Evolutionary conservation across 1,139 yeast genomes (phyloP), one percentile per base, ranked within the genome.

Genomic region (Magnusiomyces suaveolens): DNA sequence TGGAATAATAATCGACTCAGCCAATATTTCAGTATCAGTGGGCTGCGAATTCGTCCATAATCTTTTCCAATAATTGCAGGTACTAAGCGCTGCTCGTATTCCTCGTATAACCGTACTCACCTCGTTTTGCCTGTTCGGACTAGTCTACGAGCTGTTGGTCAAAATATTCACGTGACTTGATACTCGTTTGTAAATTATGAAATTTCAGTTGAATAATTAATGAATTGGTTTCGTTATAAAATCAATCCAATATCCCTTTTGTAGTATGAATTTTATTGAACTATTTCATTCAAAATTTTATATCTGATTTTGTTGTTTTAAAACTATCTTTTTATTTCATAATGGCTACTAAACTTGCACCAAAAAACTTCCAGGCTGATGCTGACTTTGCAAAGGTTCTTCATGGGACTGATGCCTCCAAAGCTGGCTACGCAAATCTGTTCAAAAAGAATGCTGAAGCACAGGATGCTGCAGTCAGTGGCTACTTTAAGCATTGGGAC

Each of bases 401-500:
- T 70, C 97, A 92, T 69, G 97, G 97, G 62, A 72, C 76, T 54
- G 82, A 80, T 48, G 78, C 82, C 48, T 81, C 80, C 63, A 71
- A 80, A 59, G 74, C 82, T 43, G 98, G 97, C 46, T 75, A 88
- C 62, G 68, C 80, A 48, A 96, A 97, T 33, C 78, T 89, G 62
- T 69, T 88, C 60, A 73, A 82, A 63, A 92, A 92, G 76, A 81
- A 87, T 73, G 76, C 75, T 56, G 79, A 78, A 53, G 97, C 97
- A 50, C 85, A 87, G 64, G 78, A 79, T 60, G 85, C 85, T 54
- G 97, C 97, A 51, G 82, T 82, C 60, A 84, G 82, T 60, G 96
- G 95, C 56, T 92, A 92, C 73, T 85, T 92, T 79, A 86, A 87
- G 76, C 96, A 90, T 74, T 92, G 97, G 97, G 96, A 92, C 69